Conservation (phyloP, 495 filamentous ascomycete genomes). For the Podospora pseudocomata region DNA sequence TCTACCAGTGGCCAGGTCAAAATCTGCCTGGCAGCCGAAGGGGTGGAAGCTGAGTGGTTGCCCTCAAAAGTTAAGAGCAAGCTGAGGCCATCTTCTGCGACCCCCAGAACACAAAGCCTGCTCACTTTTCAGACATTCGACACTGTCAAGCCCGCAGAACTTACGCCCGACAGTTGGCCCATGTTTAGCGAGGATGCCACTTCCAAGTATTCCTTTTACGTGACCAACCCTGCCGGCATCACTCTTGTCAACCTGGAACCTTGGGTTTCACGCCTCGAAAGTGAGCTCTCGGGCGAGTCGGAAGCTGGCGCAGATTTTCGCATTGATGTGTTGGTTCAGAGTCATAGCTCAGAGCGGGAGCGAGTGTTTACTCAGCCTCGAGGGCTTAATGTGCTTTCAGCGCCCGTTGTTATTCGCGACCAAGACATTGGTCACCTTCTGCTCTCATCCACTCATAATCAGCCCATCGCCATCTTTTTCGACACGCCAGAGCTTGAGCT, state of each 20-base stretch:
- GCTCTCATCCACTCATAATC: constrained; percentile 61
- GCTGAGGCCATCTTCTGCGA: constrained; percentile 25
- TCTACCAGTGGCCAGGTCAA: constrained; percentile 70
- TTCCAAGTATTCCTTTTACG: constrained; percentile 73
- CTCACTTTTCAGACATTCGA: constrained; percentile 58
- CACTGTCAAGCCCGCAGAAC: constrained; percentile 51
- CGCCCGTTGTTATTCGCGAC: constrained; percentile 65
- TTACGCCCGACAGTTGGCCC: constrained; percentile 59
- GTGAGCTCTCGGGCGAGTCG: constrained; percentile 64
- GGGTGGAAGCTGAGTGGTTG: constrained; percentile 81
- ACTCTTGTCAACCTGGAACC: constrained; percentile 65
- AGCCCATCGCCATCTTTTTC: constrained; percentile 63
- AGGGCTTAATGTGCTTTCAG: constrained; percentile 46
- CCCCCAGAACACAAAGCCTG: constrained; percentile 34
- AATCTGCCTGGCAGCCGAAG: constrained; percentile 74
- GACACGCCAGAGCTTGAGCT: constrained; percentile 57
- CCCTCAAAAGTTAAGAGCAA: constrained; percentile 53
- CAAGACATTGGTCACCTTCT: constrained; percentile 76
- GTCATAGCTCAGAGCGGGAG: constrained; percentile 58
- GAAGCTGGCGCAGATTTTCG: constrained; percentile 68
- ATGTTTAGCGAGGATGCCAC: constrained; percentile 68
- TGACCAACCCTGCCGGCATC: constrained; percentile 69
- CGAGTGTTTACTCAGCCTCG: constrained; percentile 50
- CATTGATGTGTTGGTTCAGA: constrained; percentile 63
- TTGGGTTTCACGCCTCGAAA: constrained; percentile 74